Evolutionary conservation across 2,329 filamentous ascomycete species (phyloP), one percentile per base, ranked within the genome.

Genomic region (Coniochaeta prunicola): DNA sequence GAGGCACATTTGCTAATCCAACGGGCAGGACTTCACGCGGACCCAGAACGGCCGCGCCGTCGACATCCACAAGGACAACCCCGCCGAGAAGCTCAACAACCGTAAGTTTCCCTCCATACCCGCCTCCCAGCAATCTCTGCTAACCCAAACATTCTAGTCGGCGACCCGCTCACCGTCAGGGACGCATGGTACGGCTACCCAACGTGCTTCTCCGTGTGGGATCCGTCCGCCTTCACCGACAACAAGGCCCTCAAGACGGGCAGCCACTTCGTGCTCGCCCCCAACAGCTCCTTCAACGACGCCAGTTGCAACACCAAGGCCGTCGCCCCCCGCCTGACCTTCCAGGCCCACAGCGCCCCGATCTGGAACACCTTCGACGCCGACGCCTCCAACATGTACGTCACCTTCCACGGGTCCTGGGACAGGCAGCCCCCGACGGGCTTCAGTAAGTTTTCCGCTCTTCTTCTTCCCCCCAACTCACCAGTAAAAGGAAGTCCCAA

Each of bases 41-140:
- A 67, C 64, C 5, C 60, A 81, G 31, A 72, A 76, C 56, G 77
- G 77, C 48, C 63, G 73, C 24, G 61, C 60, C 5, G 64, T 63
- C 19, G 79, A 82, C 57, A 78, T 85, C 57, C 80, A 83, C 62
- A 71, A 78, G 57, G 75, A 85, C 66, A 87, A 87, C 63, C 84
- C 84, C 0, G 82, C 79, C 5, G 84, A 87, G 65, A 82, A 87
- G 68, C 68, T 88, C 63, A 87, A 88, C 69, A 86, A 81, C 69
- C 76, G 83, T 65, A 58, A 36, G 61, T 56, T 9, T 45, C 26
- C 15, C 7, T 10, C 12, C 2, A 5, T 30, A 2, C 8, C 8
- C 26, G 19, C 17, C 15, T 38, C 15, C 15, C 2, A 38, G 2
- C 31, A 10, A 30, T 10, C 30, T 34, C 54, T 56, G 21, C 36